Evolutionary conservation across 1,284 basidiomycete genomes (phyloP).

Genomic region (Mycosarcoma maydis): DNA sequence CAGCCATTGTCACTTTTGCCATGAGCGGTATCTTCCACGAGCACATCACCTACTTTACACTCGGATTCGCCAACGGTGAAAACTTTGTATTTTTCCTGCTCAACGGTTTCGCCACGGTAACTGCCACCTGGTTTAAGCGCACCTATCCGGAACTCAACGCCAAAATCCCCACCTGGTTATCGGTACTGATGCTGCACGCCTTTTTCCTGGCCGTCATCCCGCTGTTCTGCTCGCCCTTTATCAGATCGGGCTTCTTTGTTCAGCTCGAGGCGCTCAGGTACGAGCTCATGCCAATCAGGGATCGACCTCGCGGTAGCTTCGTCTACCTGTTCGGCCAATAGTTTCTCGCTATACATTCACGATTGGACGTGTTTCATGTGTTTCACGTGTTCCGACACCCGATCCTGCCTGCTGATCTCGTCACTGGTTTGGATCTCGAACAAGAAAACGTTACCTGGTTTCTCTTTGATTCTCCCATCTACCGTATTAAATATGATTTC

Average conservation of each 20-base stretch:
- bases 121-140: constrained; percentile 57
- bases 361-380: too few relatives aligned
- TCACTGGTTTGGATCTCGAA: too few relatives aligned
- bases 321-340: constrained; percentile 59
- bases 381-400: too few relatives aligned
- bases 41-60: constrained; percentile 61
- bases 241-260: constrained; percentile 58
- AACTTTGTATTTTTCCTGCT: constrained; percentile 65
- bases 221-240: constrained; percentile 64
- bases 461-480: too few relatives aligned
- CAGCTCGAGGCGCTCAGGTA: constrained; percentile 59
- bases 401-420: too few relatives aligned
- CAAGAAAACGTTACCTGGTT: too few relatives aligned
- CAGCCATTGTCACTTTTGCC: constrained; percentile 61
- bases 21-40: constrained; percentile 64
- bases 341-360: too few relatives aligned
- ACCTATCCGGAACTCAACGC: constrained; percentile 52
- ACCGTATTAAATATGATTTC: too few relatives aligned
- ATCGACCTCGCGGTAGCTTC: constrained; percentile 52
- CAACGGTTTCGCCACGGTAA: constrained; percentile 62
- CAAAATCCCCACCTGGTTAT: constrained; percentile 54
- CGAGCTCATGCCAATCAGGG: constrained; percentile 50
- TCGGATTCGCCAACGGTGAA: constrained; percentile 59
- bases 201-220: constrained; percentile 57
- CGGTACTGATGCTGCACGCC: constrained; percentile 53